Percentiles rank a stretch among this genome's conserved stretches.
Conservation (phyloP, 225 moss, liverwort and hornwort species). For the Marchantia paleacea region DNA sequence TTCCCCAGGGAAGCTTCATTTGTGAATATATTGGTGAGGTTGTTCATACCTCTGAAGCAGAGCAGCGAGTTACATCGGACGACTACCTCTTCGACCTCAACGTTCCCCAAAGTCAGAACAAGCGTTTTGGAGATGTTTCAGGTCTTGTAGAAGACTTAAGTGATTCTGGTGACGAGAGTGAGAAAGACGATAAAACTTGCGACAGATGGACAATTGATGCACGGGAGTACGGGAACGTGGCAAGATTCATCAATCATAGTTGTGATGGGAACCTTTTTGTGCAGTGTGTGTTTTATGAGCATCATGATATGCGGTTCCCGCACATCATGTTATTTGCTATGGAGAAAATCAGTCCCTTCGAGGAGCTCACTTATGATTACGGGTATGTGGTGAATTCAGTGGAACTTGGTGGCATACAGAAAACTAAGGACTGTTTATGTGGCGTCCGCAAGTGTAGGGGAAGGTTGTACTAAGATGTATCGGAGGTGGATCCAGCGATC, state of each 20-base stretch:
- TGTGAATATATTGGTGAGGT: constrained; percentile 89
- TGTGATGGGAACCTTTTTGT: constrained; percentile 78
- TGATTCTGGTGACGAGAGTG: constrained; percentile 6
- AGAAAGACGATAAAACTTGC: constrained; percentile 21
- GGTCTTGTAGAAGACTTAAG: constrained; percentile 1
- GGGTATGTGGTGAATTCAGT: constrained; percentile 57
- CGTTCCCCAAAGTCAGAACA: constrained; percentile 31
- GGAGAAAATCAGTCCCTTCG: constrained; percentile 59
- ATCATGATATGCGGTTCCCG: constrained; percentile 60
- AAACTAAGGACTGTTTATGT: constrained; percentile 57
- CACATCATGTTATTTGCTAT: constrained; percentile 78
- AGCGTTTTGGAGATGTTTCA: constrained; percentile 33
- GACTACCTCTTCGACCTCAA: constrained; percentile 84
- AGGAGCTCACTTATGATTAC: constrained; percentile 81
- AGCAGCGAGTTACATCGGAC: constrained; percentile 57
- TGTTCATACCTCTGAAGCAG: constrained; percentile 56
- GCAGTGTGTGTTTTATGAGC: constrained; percentile 79
- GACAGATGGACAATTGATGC: constrained; percentile 55
- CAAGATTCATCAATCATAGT: constrained; percentile 86
- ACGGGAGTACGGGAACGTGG: constrained; percentile 57
- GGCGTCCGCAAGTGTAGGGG: constrained; percentile 50
- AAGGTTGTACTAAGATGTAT: constrained; percentile 49
- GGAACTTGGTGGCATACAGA: constrained; percentile 46
- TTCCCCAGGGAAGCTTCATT: constrained; percentile 77
- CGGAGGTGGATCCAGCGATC: too few relatives aligned